Base-by-base conservation (phyloP, 192 early-diverging fungal genomes). In the Linnemannia hyalina region DNA sequence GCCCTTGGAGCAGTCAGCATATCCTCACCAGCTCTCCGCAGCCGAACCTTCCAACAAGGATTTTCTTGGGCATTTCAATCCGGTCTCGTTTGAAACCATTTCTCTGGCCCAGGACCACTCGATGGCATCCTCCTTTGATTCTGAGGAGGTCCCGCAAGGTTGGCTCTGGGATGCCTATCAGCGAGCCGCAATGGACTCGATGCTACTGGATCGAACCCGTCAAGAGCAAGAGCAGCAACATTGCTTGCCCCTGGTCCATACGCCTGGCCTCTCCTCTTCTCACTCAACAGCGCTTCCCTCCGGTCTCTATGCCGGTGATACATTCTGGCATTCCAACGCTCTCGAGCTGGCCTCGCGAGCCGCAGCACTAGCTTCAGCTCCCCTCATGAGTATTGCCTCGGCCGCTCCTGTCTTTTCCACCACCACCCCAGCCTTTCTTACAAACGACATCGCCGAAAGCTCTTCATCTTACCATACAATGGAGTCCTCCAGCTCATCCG, bases 111-210 rank as follows among this genome's bases (percentile, higher is more conserved):
- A 65, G 26, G 60, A 65, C 60, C 32, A 15, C 13, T 65, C 15
- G 11, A 65, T 65, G n/a, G n/a, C 60, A 13, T 32, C 60, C 11
- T 10, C 60, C 26, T 15, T 65, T 2, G 38, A 42, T n/a, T 40
- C 18, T 22, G 70, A 71, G 38, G 70, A 38, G 2, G 15, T 42
- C 70, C 70, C 70, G 4, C 70, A 38, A 41, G n/a, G 22, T 5
- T 71, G 70, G 70, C 38, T 71, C 40, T 71, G 70, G 70, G 38
- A 71, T 71, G 38, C 70, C 20, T 71, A 20, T 41, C 70, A 23
- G 40, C 70, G n/a, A 26, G 35, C n/a, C 22, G 38, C 70, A 40
- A 20, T 40, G 70, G 20, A 65, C 29, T 32, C 60, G 0, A 32
- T 65, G 60, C 7, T 15, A 32, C 9, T 65, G 11, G 60, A 65